Percentiles rank a stretch among this genome's conserved stretches.
These are phyloP conservation scores for Pythium guiyangense DNA, from an alignment of 352 stramenopile species.

Conservation along the genomic window DNA sequence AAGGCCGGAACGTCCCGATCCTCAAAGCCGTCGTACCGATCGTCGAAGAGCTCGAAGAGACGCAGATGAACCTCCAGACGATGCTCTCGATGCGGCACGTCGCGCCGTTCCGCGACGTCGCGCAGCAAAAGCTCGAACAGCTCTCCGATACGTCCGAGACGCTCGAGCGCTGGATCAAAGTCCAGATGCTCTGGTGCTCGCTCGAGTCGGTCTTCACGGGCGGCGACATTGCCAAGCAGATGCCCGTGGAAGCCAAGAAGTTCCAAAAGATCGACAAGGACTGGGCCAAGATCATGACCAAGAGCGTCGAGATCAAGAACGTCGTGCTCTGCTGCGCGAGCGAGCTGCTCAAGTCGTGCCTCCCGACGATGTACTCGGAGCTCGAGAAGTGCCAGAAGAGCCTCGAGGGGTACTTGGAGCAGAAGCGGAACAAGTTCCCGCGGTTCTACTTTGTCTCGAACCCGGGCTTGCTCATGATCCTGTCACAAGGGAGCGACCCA, in stretches of 20 bases:
- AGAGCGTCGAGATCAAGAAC: slow-evolving; percentile 87
- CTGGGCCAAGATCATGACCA: slow-evolving; percentile 98
- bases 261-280: slow-evolving; percentile 98
- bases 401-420: slow-evolving; percentile 97
- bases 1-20: slow-evolving; percentile 93
- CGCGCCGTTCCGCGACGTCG: slow-evolving; percentile 94
- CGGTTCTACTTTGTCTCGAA: slow-evolving; percentile 99
- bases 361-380: slow-evolving; percentile 97
- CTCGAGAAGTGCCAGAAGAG: slow-evolving; percentile 98
- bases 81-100: slow-evolving; percentile 98
- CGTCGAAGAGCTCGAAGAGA: slow-evolving; percentile 97
- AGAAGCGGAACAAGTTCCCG: slow-evolving; percentile 98
- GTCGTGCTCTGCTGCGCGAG: slow-evolving; percentile 93
- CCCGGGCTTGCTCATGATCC: slow-evolving; percentile 95
- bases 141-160: slow-evolving; percentile 97
- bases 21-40: slow-evolving; percentile 94
- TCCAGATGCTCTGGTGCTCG: slow-evolving; percentile 98
- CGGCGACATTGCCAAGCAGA: slow-evolving; percentile 98
- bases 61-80: slow-evolving; percentile 98
- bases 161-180: slow-evolving; percentile 97
- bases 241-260: slow-evolving; percentile 98
- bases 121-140: slow-evolving; percentile 91
- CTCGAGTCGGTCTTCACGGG: slow-evolving; percentile 98
- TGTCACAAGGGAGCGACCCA: slow-evolving; percentile 96
- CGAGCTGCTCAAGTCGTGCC: slow-evolving; percentile 95